Evolutionary conservation across 164 flowering plant species (phyloP).

Genomic region (Magnolia sinica): DNA sequence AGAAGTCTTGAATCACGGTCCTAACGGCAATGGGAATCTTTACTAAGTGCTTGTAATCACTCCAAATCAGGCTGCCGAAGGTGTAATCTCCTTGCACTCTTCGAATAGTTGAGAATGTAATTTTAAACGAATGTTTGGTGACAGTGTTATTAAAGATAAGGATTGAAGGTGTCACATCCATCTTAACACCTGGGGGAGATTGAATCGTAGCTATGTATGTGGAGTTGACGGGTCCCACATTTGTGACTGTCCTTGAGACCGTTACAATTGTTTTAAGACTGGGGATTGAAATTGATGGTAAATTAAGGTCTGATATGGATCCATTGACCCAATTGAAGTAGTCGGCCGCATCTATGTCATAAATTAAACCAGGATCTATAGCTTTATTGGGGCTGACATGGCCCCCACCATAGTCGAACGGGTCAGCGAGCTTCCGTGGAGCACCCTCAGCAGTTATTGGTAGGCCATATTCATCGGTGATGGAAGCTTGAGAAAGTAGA

Average conservation of each 20-base stretch:
- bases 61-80: conserved; percentile 50
- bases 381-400: conserved; percentile 38
- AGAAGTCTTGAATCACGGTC: not conserved
- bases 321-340: conserved; percentile 8
- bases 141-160: conserved; percentile 38
- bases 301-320: conserved; percentile 29
- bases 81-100: conserved; percentile 39
- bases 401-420: conserved; percentile 46
- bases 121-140: conserved; percentile 35
- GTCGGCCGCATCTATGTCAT: conserved; percentile 23
- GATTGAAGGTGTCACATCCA: conserved; percentile 37
- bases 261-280: conserved; percentile 26
- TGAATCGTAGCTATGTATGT: conserved; percentile 30
- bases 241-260: conserved; percentile 38
- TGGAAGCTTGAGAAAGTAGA: not conserved
- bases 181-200: conserved; percentile 39
- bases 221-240: conserved; percentile 34
- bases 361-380: conserved; percentile 44
- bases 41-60: conserved; percentile 39
- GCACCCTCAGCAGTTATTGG: conserved; percentile 22
- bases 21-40: conserved; percentile 30
- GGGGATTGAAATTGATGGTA: conserved; percentile 48
- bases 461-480: not conserved
- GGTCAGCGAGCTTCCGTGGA: conserved; percentile 29
- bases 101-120: conserved; percentile 21